Evolutionary conservation across 257 asterid species (phyloP).

Genomic region (Primulina huaijiensis): DNA sequence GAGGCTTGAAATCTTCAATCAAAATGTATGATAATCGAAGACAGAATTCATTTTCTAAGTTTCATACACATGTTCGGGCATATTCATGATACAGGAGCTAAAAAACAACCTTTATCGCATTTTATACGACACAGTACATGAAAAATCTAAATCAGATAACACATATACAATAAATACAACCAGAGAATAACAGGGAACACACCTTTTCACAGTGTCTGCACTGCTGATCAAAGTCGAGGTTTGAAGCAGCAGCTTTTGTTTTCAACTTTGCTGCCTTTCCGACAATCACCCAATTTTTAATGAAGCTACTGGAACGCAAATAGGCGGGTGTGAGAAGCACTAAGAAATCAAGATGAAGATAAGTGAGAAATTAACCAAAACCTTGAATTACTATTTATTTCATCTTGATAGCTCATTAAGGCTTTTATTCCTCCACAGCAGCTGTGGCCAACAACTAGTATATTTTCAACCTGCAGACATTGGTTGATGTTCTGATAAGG

Average conservation of each 20-base stretch:
- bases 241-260: conserved; percentile 66
- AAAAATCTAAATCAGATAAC: neutral
- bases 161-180: neutral
- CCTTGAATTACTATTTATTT: conserved; percentile 40
- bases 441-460: conserved; percentile 89
- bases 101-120: neutral
- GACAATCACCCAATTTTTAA: conserved; percentile 65
- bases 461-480: conserved; percentile 68
- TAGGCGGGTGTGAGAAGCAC: conserved; percentile 23
- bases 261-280: conserved; percentile 67
- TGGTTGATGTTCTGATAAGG: neutral
- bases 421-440: conserved; percentile 97
- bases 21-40: neutral
- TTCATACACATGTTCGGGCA: neutral
- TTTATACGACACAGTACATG: neutral
- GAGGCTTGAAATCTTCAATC: neutral
- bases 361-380: conserved; percentile 31
- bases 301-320: conserved; percentile 66
- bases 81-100: neutral
- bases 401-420: conserved; percentile 85
- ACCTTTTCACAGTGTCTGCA: conserved; percentile 99
- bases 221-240: conserved; percentile 82
- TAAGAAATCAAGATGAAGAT: conserved; percentile 4
- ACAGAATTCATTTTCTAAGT: neutral
- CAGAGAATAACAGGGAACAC: neutral